Conservation (phyloP, 345 rosid genomes). For the Linum lewisii region DNA sequence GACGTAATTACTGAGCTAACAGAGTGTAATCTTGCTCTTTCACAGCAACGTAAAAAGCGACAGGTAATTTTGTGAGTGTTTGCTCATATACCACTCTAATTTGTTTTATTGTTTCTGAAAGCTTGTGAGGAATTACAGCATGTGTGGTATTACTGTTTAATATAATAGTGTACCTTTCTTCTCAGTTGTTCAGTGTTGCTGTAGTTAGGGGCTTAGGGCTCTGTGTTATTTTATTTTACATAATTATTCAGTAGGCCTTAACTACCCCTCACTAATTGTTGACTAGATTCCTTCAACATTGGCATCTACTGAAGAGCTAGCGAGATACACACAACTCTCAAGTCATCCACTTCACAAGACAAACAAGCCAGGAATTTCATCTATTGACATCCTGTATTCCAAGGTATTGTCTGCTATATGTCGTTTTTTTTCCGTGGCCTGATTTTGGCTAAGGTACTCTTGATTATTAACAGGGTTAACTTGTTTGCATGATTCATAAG, state of each 20-base stretch:
- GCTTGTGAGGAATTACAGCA: no score
- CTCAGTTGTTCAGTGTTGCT: no score
- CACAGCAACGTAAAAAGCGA: constrained; percentile 79
- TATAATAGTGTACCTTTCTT: no score
- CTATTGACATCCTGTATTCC: constrained; percentile 57
- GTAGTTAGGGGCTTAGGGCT: no score
- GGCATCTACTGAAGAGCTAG: constrained; percentile 57
- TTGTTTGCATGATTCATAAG: not conserved
- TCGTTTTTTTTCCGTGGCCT: not conserved
- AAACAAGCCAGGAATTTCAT: constrained; percentile 68
- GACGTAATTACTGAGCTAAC: constrained; percentile 57
- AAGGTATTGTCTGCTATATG: constrained; percentile 35
- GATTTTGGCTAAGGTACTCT: not conserved
- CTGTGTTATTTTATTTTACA: not conserved
- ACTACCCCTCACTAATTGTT: not conserved
- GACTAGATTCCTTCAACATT: constrained; percentile 59
- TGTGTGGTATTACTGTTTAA: no score
- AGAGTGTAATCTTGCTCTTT: constrained; percentile 80
- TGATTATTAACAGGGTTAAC: not conserved
- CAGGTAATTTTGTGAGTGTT: constrained; percentile 12
- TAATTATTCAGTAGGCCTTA: not conserved
- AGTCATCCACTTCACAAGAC: constrained; percentile 95
- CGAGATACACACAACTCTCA: constrained; percentile 82
- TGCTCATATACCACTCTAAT: not conserved
- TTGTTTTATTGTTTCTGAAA: not conserved